Evolutionary conservation across 2,329 filamentous ascomycete genomes (phyloP).

Genomic region (Didymella lethalis): DNA sequence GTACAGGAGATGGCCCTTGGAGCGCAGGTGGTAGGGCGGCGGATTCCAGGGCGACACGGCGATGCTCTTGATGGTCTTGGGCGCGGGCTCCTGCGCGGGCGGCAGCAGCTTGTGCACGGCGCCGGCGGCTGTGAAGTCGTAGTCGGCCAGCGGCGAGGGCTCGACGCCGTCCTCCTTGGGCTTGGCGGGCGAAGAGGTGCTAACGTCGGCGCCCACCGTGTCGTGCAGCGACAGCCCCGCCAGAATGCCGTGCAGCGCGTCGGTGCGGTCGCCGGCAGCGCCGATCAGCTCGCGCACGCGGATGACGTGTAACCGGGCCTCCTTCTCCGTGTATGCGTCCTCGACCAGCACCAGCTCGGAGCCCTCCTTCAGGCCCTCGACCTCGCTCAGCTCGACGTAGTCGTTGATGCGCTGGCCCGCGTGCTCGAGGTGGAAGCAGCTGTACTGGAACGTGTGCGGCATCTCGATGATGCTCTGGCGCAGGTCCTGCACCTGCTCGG

Average conservation of each 20-base stretch:
- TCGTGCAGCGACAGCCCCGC: constrained; percentile 90
- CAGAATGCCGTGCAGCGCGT: constrained; percentile 83
- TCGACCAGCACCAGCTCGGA: constrained; percentile 84
- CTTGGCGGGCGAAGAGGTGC: constrained; percentile 28
- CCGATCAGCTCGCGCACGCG: constrained; percentile 92
- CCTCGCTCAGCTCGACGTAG: constrained; percentile 89
- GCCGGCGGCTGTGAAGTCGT: constrained; percentile 76
- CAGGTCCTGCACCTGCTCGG: constrained; percentile 97
- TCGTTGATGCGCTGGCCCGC: constrained; percentile 91
- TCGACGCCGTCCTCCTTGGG: constrained; percentile 43
- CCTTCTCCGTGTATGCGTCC: constrained; percentile 98
- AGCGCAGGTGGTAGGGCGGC: constrained; percentile 86
- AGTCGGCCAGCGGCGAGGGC: constrained; percentile 65
- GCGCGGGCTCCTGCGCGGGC: constrained; percentile 68
- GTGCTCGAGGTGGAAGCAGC: constrained; percentile 97
- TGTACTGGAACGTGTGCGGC: constrained; percentile 93
- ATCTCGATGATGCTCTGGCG: constrained; percentile 95
- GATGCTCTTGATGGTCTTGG: constrained; percentile 90
- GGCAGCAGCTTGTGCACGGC: constrained; percentile 77
- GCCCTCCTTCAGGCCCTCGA: constrained; percentile 77
- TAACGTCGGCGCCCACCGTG: constrained; percentile 63
- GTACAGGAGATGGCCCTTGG: constrained; percentile 92
- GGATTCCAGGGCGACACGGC: constrained; percentile 96
- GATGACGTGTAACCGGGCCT: constrained; percentile 92
- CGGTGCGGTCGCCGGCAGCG: constrained; percentile 85